Evolutionary conservation across 2,329 filamentous ascomycete species (phyloP), one percentile per base, ranked within the genome.

Genomic region (Zymoseptoria pseudotritici): DNA sequence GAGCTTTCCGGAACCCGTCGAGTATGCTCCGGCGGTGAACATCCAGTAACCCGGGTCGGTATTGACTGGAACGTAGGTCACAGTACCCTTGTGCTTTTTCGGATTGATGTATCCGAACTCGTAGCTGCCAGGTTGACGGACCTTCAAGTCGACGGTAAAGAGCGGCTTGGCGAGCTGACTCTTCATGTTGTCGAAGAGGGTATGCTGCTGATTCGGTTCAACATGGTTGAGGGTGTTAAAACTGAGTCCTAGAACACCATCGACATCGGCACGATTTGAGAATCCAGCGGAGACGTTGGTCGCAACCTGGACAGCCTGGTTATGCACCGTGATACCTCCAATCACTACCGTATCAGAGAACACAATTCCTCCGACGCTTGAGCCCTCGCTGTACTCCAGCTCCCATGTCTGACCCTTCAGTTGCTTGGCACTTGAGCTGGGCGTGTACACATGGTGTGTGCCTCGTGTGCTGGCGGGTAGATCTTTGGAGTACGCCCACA

Each of bases 371-470:
- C 72, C 77, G 22, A 86, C 86, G 31, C 77, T 77, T 53, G 82
- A 83, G n/a, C 83, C 83, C 64, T 89, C 86, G n/a, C 83, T 85
- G 64, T 89, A 89, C 9, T 69, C 73, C 66, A 88, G 84, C 4
- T 71, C 71, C 85, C 85, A 89, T 20, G 73, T 78, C 61, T 77
- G 22, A 29, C 61, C 61, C 22, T 55, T 50, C 36, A 64, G 57
- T 53, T 77, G 72, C 63, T 77, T 78, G 52, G 76, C 75, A 29
- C 61, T 63, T 1, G 77, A 79, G 4, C 59, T 70, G 2, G 82
- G 81, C 49, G 78, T 75, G 73, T 89, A 89, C 66, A 83, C 71
- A 51, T 73, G 69, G 66, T 88, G 86, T 42, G 2, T 17, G 13
- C 19, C 22, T 51, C 80, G 77, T 52, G 82, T 72, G 6, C 73